These are phyloP conservation scores for Chenopodium berlandieri DNA, from an alignment of 148 eudicot species.

Conservation along the genomic window DNA sequence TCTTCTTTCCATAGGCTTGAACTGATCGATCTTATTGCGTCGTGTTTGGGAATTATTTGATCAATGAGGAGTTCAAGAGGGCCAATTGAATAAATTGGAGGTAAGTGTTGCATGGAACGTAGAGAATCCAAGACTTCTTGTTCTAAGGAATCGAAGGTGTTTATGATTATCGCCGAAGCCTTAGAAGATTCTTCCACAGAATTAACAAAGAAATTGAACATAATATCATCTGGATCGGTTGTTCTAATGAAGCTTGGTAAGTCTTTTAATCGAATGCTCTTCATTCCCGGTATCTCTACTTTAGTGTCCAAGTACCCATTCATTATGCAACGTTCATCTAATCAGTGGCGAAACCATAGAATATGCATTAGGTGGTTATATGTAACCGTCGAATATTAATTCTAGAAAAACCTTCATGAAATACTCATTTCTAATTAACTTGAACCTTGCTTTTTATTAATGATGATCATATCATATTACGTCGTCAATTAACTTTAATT, in stretches of 20 bases:
- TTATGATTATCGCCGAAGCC: conserved; percentile 44
- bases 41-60: conserved; percentile 20
- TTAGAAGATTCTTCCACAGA: conserved; percentile 23
- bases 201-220: conserved; percentile 30
- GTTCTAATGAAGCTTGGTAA: conserved; percentile 53
- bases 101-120: conserved; percentile 21
- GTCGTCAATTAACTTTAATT: too few relatives aligned
- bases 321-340: conserved; percentile 44
- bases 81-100: conserved; percentile 40
- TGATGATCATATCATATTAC: too few relatives aligned
- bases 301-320: conserved; percentile 51
- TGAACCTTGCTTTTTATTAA: too few relatives aligned
- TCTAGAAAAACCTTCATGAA: too few relatives aligned
- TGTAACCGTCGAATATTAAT: too few relatives aligned
- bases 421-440: too few relatives aligned
- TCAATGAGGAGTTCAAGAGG: conserved; percentile 36
- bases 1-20: conserved; percentile 65
- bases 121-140: conserved; percentile 32
- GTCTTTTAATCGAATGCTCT: conserved; percentile 17
- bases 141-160: conserved; percentile 56
- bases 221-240: conserved; percentile 40
- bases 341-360: neutral
- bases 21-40: conserved; percentile 26
- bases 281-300: conserved; percentile 13
- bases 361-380: neutral